These are phyloP conservation scores for Gonapodya prolifera DNA, from an alignment of 192 early-diverging fungal genomes.

Conservation along the genomic window DNA sequence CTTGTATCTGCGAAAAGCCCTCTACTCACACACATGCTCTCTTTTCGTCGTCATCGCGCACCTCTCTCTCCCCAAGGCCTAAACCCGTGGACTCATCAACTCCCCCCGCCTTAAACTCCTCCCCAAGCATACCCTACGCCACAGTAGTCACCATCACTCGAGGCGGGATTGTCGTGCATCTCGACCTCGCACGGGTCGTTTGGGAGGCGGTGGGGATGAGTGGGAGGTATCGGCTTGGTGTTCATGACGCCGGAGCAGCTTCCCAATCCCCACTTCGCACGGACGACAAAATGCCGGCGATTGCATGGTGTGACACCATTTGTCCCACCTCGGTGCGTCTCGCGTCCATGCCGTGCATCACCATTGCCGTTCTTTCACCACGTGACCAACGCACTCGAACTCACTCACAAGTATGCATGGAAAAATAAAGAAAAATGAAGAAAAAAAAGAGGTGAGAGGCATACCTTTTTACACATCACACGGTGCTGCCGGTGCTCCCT, in stretches of 20 bases:
- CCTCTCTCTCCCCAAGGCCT: slow-evolving; percentile 54
- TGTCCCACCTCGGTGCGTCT: slow-evolving; percentile 81
- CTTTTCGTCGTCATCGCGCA: slow-evolving; percentile 60
- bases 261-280: slow-evolving; percentile 36
- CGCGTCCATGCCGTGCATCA: too few relatives aligned
- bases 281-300: slow-evolving; percentile 38
- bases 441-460: too few relatives aligned
- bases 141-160: slow-evolving; percentile 72
- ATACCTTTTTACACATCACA: too few relatives aligned
- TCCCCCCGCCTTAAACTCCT: slow-evolving; percentile 48
- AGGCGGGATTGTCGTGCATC: slow-evolving; percentile 67
- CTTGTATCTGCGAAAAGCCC: too few relatives aligned
- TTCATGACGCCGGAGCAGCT: slow-evolving; percentile 80
- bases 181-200: slow-evolving; percentile 52
- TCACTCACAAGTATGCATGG: too few relatives aligned
- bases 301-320: slow-evolving; percentile 46
- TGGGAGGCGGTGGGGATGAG: slow-evolving; percentile 25
- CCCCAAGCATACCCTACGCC: slow-evolving; percentile 45
- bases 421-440: too few relatives aligned
- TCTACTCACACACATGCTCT: slow-evolving; percentile 37
- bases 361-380: too few relatives aligned
- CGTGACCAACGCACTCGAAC: too few relatives aligned
- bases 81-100: slow-evolving; percentile 61
- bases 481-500: too few relatives aligned
- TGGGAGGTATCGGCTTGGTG: slow-evolving; percentile 68